These are phyloP conservation scores for Uncinocarpus reesii DNA, from an alignment of 2,329 filamentous ascomycete species.

Conservation along the genomic window DNA sequence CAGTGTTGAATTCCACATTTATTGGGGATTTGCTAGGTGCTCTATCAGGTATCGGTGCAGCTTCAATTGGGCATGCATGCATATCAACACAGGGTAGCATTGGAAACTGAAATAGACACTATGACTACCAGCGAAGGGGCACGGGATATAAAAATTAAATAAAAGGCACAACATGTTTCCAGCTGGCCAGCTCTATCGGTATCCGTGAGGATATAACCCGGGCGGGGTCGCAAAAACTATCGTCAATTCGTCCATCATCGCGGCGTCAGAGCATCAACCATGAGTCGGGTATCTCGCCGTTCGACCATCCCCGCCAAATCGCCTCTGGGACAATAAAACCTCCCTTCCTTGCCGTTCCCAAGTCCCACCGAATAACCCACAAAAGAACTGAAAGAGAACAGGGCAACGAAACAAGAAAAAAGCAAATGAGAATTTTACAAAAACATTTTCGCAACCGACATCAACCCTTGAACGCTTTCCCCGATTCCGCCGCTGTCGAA, in stretches of 20 bases:
- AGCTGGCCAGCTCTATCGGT: no score
- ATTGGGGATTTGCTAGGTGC: no score
- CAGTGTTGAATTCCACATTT: background rate
- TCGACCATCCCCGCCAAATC: background rate
- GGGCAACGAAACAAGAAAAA: constrained; percentile 1
- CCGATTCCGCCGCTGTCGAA: constrained; percentile 30
- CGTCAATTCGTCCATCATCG: background rate
- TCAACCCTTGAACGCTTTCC: constrained; percentile 39
- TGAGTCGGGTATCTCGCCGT: background rate
- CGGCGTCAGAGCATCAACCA: background rate
- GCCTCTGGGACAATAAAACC: background rate
- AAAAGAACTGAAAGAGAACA: background rate
- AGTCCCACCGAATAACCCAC: background rate
- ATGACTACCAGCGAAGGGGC: background rate
- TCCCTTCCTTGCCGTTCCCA: background rate
- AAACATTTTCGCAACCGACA: constrained; percentile 44
- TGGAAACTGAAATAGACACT: background rate
- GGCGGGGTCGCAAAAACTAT: background rate
- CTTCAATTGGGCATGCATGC: background rate
- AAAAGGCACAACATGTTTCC: no score
- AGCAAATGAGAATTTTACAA: constrained; percentile 29
- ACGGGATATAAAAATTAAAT: no score
- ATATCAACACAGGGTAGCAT: background rate
- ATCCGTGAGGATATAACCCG: no score
- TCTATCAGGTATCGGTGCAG: background rate